Conservation (phyloP, 2,329 filamentous ascomycete species). For the Clarireedia homoeocarpa region DNA sequence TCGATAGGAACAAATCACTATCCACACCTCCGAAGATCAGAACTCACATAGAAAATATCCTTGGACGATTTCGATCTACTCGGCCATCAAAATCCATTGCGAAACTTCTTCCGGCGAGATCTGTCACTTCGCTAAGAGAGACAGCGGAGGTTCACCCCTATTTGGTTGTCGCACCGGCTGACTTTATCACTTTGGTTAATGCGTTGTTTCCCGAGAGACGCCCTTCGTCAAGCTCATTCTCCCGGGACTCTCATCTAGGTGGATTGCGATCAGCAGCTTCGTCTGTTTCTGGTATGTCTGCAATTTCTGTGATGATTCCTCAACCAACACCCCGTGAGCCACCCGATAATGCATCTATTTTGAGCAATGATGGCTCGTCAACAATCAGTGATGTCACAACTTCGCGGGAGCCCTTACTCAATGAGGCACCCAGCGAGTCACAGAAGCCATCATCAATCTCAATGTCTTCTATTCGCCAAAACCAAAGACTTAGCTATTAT, state of each 20-base stretch:
- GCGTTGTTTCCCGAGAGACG: slow-evolving; percentile 72
- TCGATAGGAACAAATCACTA: slow-evolving; percentile 46
- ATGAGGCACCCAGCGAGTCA: slow-evolving; percentile 43
- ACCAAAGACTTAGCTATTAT: slow-evolving; percentile 41
- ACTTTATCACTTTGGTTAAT: slow-evolving; percentile 73
- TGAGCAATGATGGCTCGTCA: slow-evolving; percentile 67
- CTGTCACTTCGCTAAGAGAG: slow-evolving; percentile 64
- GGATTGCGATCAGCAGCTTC: slow-evolving; percentile 59
- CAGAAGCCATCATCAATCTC: slow-evolving; percentile 47
- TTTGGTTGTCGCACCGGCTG: slow-evolving; percentile 69
- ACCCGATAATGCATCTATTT: slow-evolving; percentile 60
- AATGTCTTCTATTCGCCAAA: slow-evolving; percentile 36
- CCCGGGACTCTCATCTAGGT: slow-evolving; percentile 44
- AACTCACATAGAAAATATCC: slow-evolving; percentile 63
- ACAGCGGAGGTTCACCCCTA: slow-evolving; percentile 75
- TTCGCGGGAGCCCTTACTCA: slow-evolving; percentile 54
- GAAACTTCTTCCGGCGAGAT: slow-evolving; percentile 62
- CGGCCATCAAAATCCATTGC: slow-evolving; percentile 37
- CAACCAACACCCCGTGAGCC: slow-evolving; percentile 45
- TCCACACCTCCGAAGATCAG: slow-evolving; percentile 57
- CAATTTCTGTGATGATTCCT: slow-evolving; percentile 59
- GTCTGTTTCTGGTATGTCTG: slow-evolving; percentile 61
- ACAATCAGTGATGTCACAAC: slow-evolving; percentile 63
- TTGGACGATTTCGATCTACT: slow-evolving; percentile 49
- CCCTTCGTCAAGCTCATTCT: slow-evolving; percentile 47